Base-by-base conservation (phyloP, 257 asterid genomes). In the Lycium barbarum region DNA sequence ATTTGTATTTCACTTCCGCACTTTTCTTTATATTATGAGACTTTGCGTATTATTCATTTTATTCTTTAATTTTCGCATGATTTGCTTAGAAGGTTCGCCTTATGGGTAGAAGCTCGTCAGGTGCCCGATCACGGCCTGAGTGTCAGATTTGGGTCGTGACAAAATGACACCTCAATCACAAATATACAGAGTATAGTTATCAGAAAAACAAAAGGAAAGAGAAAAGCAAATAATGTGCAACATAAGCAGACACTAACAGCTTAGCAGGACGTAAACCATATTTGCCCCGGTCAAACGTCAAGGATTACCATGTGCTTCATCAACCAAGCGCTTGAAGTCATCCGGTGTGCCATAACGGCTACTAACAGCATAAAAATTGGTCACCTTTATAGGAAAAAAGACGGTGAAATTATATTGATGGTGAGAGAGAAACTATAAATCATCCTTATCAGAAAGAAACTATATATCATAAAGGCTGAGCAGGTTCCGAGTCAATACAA, bases 321-420 rank as follows among this genome's bases (percentile, higher is more conserved):
- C 99, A 89, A 96, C 98, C 90, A 96, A 90, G 85, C 84, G 93
- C 93, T 95, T 96, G 92, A 96, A 95, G 85, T 93, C 99, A 62
- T 95, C 99, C 84, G 99, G 99, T 57, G 98, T 95, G 84, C 99
- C 99, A 87, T 36, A 96, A 86, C 98, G 99, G 90, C 99, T 95
- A 88, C 99, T 96, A 83, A 93, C 97, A 71, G 99, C 99, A 91
- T n/a, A 96, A 85, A 88, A 92, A 87, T 95, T 96, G 47, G 99
- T 96, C 85, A 96, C 99, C 99, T 95, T 84, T 68, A 35, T 43
- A 91, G 70, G 35, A 68, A 67, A 22, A 68, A 26, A 84, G 70
- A 62, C 9, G 40, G 80, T 33, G 63, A 22, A 13, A 62, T 49
- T 62, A 49, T 74, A 49, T 49, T 9, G 5, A 74, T 74, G 65